Evolutionary conservation across 176 grass and related monocot genomes (phyloP).

Genomic region (Lolium rigidum): DNA sequence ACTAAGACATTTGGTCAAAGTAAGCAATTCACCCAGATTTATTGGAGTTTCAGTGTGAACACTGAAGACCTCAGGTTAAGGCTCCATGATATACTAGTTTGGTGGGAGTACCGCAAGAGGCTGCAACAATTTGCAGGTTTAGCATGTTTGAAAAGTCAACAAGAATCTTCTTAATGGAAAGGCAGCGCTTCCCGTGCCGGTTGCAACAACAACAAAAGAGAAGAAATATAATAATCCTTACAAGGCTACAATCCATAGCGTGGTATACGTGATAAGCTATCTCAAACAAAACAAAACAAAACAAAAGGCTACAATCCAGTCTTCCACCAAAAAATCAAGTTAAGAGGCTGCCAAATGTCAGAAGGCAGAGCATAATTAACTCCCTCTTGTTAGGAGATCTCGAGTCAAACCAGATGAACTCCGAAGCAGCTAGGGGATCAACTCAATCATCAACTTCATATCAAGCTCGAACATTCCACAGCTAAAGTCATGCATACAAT

Average conservation of each 20-base stretch:
- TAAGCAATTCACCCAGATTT: slow-evolving; percentile 15
- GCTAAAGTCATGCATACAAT: not conserved
- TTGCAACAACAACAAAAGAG: too few species aligned
- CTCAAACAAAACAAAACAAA: too few species aligned
- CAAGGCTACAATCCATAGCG: too few species aligned
- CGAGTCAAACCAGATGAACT: not conserved
- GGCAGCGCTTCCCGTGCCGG: too few species aligned
- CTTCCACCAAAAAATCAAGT: too few species aligned
- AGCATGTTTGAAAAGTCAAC: too few species aligned
- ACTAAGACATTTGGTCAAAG: slow-evolving; percentile 5
- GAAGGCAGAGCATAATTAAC: slow-evolving; percentile 4
- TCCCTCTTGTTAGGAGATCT: not conserved
- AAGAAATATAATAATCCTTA: too few species aligned
- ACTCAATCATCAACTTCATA: not conserved
- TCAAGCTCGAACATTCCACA: not conserved
- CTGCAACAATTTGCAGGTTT: too few species aligned
- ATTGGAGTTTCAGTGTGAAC: not conserved
- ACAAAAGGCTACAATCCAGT: too few species aligned
- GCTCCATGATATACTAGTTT: not conserved
- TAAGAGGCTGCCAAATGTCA: not conserved
- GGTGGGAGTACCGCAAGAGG: slow-evolving; percentile 14
- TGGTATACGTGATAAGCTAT: too few species aligned
- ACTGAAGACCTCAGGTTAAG: not conserved
- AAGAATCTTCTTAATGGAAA: not conserved
- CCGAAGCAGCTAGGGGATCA: not conserved